These are phyloP conservation scores for Jimgerdemannia flammicorona DNA, from an alignment of 192 early-diverging fungal genomes.

Conservation along the genomic window DNA sequence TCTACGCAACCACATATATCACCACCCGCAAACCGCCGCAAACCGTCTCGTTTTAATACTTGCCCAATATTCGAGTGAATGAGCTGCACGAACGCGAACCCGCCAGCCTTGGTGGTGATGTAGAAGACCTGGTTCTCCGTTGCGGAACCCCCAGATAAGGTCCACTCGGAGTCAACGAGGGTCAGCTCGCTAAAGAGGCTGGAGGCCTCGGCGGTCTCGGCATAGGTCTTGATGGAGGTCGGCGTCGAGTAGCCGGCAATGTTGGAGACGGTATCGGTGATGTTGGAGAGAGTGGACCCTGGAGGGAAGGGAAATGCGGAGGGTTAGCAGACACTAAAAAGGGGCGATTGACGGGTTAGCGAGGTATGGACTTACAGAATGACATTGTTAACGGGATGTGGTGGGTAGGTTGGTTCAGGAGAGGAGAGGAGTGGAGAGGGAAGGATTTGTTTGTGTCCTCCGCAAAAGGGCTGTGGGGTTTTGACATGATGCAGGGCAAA, in stretches of 20 bases:
- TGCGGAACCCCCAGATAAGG: constrained; percentile 61
- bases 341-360: neutral
- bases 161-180: constrained; percentile 67
- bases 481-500: too few relatives aligned
- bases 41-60: constrained; percentile 2
- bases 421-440: neutral
- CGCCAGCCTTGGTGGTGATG: constrained; percentile 66
- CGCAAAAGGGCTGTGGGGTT: too few relatives aligned
- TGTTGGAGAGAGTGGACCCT: neutral
- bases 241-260: neutral
- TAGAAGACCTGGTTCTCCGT: constrained; percentile 93
- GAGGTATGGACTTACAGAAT: neutral
- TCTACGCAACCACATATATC: neutral
- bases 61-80: constrained; percentile 85
- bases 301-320: too few relatives aligned
- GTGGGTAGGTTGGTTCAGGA: neutral
- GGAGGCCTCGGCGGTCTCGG: constrained; percentile 31
- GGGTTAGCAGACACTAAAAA: neutral
- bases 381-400: neutral
- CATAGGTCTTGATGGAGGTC: constrained; percentile 15
- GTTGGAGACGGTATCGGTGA: neutral
- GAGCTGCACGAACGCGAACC: constrained; percentile 84
- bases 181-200: constrained; percentile 45
- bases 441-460: too few relatives aligned
- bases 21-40: neutral